A percentile compares a stretch with the other conserved stretches of the same genome.
phyloP scores from a whole-genome alignment of 768 basidiomycete genomes.

The Tylopilus sp. region DNA sequence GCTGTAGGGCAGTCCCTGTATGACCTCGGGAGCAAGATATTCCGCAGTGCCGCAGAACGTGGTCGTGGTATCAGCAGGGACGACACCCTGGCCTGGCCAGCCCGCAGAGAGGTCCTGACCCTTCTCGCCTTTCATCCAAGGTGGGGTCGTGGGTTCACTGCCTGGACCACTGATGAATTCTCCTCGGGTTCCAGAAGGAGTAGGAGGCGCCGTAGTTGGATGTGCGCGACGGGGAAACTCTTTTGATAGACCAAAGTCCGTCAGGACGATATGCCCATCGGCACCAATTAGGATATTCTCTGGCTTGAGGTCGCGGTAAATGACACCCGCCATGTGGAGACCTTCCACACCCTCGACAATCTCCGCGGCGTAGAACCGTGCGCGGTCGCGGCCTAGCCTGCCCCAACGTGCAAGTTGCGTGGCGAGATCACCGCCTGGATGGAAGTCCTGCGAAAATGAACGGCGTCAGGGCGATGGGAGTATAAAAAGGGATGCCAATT shows the following conservation, averaged over 20 bases:
- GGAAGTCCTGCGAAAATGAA: slow-evolving; percentile 65
- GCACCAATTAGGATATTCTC: slow-evolving; percentile 94
- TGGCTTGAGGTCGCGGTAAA: slow-evolving; percentile 96
- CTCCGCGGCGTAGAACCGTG: slow-evolving; percentile 96
- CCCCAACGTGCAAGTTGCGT: slow-evolving; percentile 98
- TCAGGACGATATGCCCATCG: slow-evolving; percentile 94
- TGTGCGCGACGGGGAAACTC: slow-evolving; percentile 67
- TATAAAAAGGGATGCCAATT: slow-evolving; percentile 20
- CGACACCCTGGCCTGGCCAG: slow-evolving; percentile 54
- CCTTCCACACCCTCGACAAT: slow-evolving; percentile 97
- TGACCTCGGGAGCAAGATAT: slow-evolving; percentile 95
- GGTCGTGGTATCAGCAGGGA: slow-evolving; percentile 62
- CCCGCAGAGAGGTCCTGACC: slow-evolving; percentile 49
- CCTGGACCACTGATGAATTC: slow-evolving; percentile 52
- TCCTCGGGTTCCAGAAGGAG: slow-evolving; percentile 49
- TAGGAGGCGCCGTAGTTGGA: slow-evolving; percentile 51
- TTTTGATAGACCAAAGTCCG: slow-evolving; percentile 94
- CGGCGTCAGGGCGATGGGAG: slow-evolving; percentile 10
- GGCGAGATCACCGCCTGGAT: slow-evolving; percentile 93
- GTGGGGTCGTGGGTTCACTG: slow-evolving; percentile 50
- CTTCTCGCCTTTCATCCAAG: slow-evolving; percentile 74
- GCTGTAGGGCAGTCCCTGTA: slow-evolving; percentile 84
- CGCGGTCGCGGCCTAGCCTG: slow-evolving; percentile 86
- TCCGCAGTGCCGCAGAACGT: slow-evolving; percentile 97
- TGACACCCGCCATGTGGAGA: slow-evolving; percentile 89